Evolutionary conservation across 306 rosid genomes (phyloP).

Genomic region (Glycine soja): DNA sequence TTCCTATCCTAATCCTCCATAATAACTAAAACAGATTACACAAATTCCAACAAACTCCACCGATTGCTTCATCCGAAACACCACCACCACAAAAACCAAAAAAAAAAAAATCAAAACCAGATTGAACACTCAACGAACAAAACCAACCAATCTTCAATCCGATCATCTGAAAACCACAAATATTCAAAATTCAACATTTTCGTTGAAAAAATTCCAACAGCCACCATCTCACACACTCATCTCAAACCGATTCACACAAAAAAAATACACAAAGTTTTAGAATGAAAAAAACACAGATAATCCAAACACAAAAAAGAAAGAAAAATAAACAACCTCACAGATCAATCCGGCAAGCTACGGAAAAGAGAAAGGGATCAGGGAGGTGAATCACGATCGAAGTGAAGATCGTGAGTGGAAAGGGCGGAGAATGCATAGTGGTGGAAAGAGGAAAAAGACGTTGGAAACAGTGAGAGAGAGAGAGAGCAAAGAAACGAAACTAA

Average conservation of each 20-base stretch:
- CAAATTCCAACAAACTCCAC: constrained; percentile 39
- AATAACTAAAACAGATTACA: constrained; percentile 36
- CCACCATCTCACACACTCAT: constrained; percentile 36
- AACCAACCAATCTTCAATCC: constrained; percentile 44
- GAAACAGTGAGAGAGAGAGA: constrained; percentile 25
- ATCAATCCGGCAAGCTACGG: constrained; percentile 49
- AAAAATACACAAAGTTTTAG: neutral
- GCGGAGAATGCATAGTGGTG: constrained; percentile 41
- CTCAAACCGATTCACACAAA: constrained; percentile 22
- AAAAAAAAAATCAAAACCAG: neutral
- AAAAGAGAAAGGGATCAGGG: constrained; percentile 53
- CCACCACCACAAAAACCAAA: neutral
- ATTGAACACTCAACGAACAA: constrained; percentile 17
- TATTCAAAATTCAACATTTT: neutral
- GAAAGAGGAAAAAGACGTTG: constrained; percentile 19
- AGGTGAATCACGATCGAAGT: constrained; percentile 44
- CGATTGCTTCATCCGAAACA: constrained; percentile 38
- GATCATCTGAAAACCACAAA: constrained; percentile 51
- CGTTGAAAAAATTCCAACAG: neutral
- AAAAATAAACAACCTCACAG: constrained; percentile 54
- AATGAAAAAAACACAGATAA: neutral
- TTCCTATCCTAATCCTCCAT: constrained; percentile 37
- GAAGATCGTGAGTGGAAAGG: constrained; percentile 49
- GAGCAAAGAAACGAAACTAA: constrained; percentile 3
- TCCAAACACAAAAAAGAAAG: neutral